A percentile compares a stretch with the other conserved stretches of the same genome.
Conservation (phyloP, 768 basidiomycete genomes). For the Naganishia onofrii region DNA sequence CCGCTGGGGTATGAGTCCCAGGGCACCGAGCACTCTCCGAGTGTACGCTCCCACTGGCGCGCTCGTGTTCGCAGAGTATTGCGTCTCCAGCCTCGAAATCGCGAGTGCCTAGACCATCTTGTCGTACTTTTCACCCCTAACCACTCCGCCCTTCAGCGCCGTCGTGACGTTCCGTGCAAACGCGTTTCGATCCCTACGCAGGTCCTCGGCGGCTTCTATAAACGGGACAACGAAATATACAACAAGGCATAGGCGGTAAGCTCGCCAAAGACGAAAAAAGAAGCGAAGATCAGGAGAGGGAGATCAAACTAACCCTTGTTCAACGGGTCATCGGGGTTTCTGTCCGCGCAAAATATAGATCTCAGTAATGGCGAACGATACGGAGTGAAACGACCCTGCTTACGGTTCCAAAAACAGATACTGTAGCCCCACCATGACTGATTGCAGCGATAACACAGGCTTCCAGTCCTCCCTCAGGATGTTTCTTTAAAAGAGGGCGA, state of each 20-base stretch:
- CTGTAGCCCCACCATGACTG: constrained; percentile 96
- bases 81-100: background rate
- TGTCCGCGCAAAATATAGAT: constrained; percentile 24
- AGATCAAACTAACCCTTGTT: constrained; percentile 75
- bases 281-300: no score
- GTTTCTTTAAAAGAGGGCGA: constrained; percentile 56
- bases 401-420: constrained; percentile 93
- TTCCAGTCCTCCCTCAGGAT: constrained; percentile 99
- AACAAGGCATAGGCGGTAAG: background rate
- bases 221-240: background rate
- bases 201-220: constrained; percentile 90
- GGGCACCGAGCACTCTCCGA: no score
- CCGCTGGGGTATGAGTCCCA: no score
- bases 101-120: constrained; percentile 57
- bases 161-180: constrained; percentile 81
- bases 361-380: no score
- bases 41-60: no score
- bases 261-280: background rate
- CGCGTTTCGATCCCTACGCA: constrained; percentile 78
- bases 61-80: no score
- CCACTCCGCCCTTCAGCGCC: constrained; percentile 75
- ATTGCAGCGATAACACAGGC: constrained; percentile 93
- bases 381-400: no score
- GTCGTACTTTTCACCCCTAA: constrained; percentile 78
- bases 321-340: constrained; percentile 92